phyloP scores from a whole-genome alignment of 169 alveolate species.

The Eimeria maxima region DNA sequence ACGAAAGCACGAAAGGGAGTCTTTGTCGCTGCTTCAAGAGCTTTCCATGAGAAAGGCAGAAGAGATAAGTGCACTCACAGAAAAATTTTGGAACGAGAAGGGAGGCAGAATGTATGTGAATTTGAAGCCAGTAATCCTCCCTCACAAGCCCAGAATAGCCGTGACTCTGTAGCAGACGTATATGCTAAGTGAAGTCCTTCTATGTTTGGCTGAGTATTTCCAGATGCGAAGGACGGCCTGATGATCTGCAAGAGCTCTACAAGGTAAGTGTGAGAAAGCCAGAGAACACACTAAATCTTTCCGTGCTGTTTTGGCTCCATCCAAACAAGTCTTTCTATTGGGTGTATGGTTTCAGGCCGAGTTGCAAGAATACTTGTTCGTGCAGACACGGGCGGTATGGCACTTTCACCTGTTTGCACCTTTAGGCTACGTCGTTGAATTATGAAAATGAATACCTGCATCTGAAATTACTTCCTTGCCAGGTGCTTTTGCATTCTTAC shows the following conservation, averaged over 20 bases:
- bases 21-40: conserved; percentile 42
- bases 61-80: conserved; percentile 39
- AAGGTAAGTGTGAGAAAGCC: conserved; percentile 24
- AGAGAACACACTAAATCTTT: not conserved
- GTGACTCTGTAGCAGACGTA: not conserved
- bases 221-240: conserved; percentile 61
- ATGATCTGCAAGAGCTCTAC: conserved; percentile 54
- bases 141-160: not conserved
- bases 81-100: conserved; percentile 65
- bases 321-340: not conserved
- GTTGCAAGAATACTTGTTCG: conserved; percentile 53
- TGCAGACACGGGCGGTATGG: conserved; percentile 46
- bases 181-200: not conserved
- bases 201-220: not conserved
- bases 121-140: not conserved
- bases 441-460: not conserved
- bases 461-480: not conserved
- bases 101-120: conserved; percentile 58
- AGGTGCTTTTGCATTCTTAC: not conserved
- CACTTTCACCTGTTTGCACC: not conserved
- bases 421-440: not conserved
- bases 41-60: conserved; percentile 69
- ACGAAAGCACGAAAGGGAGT: conserved; percentile 50
- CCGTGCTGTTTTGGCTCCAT: not conserved
- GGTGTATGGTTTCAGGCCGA: conserved; percentile 28